Evolutionary conservation across 768 basidiomycete species (phyloP), one percentile per base, ranked within the genome.

Genomic region (Sporobolomyces phaffii): DNA sequence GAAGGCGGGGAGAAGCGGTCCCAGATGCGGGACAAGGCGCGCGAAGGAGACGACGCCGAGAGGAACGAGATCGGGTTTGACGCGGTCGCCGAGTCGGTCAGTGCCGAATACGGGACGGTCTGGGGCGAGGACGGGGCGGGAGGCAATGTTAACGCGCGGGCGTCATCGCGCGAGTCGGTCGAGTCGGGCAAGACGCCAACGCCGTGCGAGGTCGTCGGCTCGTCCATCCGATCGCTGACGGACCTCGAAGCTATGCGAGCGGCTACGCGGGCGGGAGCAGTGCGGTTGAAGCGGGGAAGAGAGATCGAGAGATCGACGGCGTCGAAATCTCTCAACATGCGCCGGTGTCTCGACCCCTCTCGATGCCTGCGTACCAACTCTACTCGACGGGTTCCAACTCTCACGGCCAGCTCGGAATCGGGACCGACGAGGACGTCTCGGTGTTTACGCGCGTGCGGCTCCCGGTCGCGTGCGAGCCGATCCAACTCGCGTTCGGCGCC

Each of bases 401-500:
- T 38, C 65, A 68, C 62, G 68, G 68, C 22, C 73, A 74, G 36
- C 72, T 74, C 45, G 72, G 49, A 1, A 7, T 31, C 18, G 31
- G 34, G 8, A 22, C 57, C 31, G 18, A 18, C 14, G 58, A 64
- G 24, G 73, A 74, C 57, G 17, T 7, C n/a, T 50, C 56, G 54
- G 18, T 5, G 29, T 74, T 53, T 38, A 43, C 36, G 5, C 59
- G 22, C 7, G 7, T 60, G 38, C 5, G 44, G 13, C 47, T 67
- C 33, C 60, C 57, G 34, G 2, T 33, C 17, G 3, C 43, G 2
- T 5, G 44, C 17, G 48, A 5, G 2, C 72, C 91, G 28, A 18
- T 82, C 11, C 77, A 84, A 26, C 75, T 94, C 69, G 83, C 83
- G 2, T 83, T 82, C 51, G 88, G 91, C 2, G 86, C 89, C 3